Conservation (phyloP, 2,329 filamentous ascomycete genomes). For the Epichloe gansuensis region DNA sequence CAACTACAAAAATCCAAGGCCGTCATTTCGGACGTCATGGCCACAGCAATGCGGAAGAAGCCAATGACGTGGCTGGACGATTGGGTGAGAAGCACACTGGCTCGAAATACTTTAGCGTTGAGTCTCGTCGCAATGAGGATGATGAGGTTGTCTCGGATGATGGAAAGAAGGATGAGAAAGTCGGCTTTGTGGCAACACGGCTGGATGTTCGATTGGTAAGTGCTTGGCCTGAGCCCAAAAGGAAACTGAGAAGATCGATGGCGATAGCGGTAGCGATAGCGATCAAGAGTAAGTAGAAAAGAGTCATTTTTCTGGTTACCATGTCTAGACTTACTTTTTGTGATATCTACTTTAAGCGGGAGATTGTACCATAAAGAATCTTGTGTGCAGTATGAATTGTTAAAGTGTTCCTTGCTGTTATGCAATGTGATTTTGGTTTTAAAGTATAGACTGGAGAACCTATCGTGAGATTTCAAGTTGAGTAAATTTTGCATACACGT, state of each 20-base stretch:
- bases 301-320: background rate
- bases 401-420: background rate
- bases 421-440: background rate
- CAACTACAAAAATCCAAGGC: conserved; percentile 8
- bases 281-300: background rate
- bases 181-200: conserved; percentile 19
- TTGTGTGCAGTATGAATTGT: too few species aligned
- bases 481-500: background rate
- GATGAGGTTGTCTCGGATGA: conserved; percentile 13
- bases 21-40: conserved; percentile 23
- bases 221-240: conserved; percentile 12
- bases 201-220: conserved; percentile 7
- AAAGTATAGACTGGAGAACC: background rate
- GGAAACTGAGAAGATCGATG: conserved; percentile 7
- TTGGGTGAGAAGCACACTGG: conserved; percentile 35
- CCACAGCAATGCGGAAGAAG: conserved; percentile 25
- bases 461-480: background rate
- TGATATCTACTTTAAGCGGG: too few species aligned
- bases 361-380: too few species aligned
- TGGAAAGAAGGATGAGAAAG: conserved; percentile 10
- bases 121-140: conserved; percentile 15
- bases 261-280: conserved; percentile 3
- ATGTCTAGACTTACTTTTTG: too few species aligned
- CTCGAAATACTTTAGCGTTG: conserved; percentile 24
- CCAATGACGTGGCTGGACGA: conserved; percentile 44